phyloP scores from a whole-genome alignment of 176 grass and related monocot genomes.

The Leersia perrieri region DNA sequence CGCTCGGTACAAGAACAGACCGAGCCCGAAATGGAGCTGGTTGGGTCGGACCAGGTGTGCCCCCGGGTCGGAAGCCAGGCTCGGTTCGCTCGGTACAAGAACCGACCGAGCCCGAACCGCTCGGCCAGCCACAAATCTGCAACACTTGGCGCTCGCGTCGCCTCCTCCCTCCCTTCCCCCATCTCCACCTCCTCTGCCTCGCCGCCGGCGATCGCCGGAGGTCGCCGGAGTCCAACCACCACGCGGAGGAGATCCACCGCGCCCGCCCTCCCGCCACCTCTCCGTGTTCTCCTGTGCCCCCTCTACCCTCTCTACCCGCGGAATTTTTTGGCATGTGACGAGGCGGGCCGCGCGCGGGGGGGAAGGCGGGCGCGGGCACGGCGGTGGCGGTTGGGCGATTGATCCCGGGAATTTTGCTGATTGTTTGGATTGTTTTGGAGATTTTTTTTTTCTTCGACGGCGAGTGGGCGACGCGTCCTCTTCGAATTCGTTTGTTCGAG shows the following conservation, averaged over 20 bases:
- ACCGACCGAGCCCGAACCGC: constrained; percentile 1
- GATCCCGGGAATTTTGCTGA: constrained; percentile 11
- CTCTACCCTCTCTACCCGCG: background rate
- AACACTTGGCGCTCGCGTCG: constrained; percentile 54
- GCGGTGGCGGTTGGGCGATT: constrained; percentile 9
- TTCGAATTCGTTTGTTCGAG: constrained; percentile 17
- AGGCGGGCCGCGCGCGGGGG: background rate
- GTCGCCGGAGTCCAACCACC: constrained; percentile 15
- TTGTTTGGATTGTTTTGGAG: background rate
- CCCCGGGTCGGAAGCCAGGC: background rate
- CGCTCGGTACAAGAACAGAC: constrained; percentile 22
- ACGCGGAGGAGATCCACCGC: background rate
- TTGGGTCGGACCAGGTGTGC: background rate
- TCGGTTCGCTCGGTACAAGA: constrained; percentile 23
- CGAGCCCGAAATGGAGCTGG: background rate
- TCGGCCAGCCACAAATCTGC: constrained; percentile 43
- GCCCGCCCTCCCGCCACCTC: too few species aligned
- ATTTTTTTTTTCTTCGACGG: constrained; percentile 24
- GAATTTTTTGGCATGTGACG: constrained; percentile 51
- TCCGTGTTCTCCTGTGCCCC: background rate
- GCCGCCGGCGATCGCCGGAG: constrained; percentile 50
- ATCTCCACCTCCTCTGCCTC: constrained; percentile 8
- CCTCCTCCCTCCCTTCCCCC: background rate
- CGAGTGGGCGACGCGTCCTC: background rate
- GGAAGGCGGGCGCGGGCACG: background rate